A percentile compares a stretch with the other conserved stretches of the same genome.
Evolutionary conservation across 169 alveolate genomes (phyloP).

Genomic region (Plasmodium gonderi): DNA sequence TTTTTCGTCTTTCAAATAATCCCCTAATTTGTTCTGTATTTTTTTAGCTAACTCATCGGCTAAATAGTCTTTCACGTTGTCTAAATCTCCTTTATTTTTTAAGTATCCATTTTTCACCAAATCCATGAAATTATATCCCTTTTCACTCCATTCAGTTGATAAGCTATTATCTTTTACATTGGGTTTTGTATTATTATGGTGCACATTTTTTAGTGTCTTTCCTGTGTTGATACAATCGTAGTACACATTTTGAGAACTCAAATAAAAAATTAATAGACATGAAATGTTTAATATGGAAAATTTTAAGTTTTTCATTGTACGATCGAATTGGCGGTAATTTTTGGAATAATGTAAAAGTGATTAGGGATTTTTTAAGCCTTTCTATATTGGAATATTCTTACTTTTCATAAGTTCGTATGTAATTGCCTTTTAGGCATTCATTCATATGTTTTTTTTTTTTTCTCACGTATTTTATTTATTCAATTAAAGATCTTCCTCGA

Average conservation of each 20-base stretch:
- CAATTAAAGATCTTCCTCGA: neutral
- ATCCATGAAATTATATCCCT: constrained; percentile 34
- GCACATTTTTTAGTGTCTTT: neutral
- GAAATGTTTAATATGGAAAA: constrained; percentile 5
- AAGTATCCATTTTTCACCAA: constrained; percentile 36
- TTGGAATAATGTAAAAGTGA: neutral
- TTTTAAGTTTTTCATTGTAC: constrained; percentile 8
- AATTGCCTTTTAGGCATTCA: neutral
- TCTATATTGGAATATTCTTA: too few relatives aligned
- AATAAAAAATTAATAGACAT: constrained; percentile 16
- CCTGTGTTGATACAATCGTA: constrained; percentile 31
- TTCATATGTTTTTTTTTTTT: neutral
- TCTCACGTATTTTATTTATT: neutral
- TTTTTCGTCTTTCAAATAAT: constrained; percentile 21
- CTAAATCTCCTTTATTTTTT: constrained; percentile 18
- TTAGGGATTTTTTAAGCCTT: neutral
- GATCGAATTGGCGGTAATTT: neutral
- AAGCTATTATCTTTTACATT: neutral
- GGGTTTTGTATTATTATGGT: neutral
- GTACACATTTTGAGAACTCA: constrained; percentile 25
- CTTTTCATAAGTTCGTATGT: neutral
- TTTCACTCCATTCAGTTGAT: constrained; percentile 41
- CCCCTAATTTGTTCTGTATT: constrained; percentile 20
- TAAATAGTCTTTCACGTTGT: constrained; percentile 44
- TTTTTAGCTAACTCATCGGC: constrained; percentile 59